Percentiles rank a stretch among this genome's conserved stretches.
Conservation (phyloP, 108 stramenopile species). For the Fragilaria crotonensis region DNA sequence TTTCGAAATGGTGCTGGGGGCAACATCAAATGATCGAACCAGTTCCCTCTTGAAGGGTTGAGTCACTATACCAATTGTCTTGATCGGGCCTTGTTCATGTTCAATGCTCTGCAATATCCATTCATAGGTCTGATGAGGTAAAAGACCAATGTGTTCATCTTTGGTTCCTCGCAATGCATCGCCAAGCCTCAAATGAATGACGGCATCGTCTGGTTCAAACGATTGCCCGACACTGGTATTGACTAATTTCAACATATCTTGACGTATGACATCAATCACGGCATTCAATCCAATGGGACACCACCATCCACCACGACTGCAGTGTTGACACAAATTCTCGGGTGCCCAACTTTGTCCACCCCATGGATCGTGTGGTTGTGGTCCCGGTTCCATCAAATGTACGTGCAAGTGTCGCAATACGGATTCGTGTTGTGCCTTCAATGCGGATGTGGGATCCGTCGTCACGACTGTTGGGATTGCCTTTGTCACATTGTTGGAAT, state of each 20-base stretch:
- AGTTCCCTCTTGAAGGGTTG: neutral
- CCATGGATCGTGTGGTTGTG: neutral
- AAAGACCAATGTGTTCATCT: neutral
- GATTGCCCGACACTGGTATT: neutral
- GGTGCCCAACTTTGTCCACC: neutral
- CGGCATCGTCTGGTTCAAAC: slow-evolving; percentile 3
- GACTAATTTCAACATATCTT: neutral
- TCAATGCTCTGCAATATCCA: neutral
- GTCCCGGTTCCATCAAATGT: neutral
- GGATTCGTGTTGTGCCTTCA: too few relatives aligned
- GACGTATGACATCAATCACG: neutral
- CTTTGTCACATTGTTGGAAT: too few relatives aligned
- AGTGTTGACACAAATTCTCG: neutral
- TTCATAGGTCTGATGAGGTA: neutral
- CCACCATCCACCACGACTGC: neutral
- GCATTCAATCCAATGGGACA: neutral
- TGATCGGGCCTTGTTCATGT: neutral
- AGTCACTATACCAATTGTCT: slow-evolving; percentile 4
- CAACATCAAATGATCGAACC: neutral
- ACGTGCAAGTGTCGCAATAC: neutral
- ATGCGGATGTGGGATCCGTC: too few relatives aligned
- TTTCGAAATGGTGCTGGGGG: neutral
- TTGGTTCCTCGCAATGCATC: neutral
- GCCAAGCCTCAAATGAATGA: slow-evolving; percentile 3
- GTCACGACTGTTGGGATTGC: too few relatives aligned